Evolutionary conservation across 2,329 filamentous ascomycete species (phyloP).

Genomic region (Myriosclerotinia duriaeana): DNA sequence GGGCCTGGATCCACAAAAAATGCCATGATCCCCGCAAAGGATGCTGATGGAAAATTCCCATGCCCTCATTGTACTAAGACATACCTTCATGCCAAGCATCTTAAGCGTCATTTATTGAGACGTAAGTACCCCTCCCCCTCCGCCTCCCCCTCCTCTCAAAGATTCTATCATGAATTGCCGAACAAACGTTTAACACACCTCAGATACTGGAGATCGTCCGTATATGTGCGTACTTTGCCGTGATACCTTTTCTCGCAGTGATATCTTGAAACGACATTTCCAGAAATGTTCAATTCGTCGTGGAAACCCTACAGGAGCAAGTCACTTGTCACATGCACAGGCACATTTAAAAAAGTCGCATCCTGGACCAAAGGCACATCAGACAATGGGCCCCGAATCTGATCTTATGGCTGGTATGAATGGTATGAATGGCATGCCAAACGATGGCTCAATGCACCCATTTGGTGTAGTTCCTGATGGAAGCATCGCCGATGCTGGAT

Average conservation of each 20-base stretch:
- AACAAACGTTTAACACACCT: conserved; percentile 31
- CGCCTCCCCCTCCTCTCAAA: too few relatives aligned
- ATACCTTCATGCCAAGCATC: conserved; percentile 93
- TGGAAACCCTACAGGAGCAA: conserved; percentile 92
- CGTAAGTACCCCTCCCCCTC: conserved; percentile 63
- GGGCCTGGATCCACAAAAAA: conserved; percentile 71
- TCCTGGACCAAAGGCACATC: conserved; percentile 51
- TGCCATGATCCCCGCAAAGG: conserved; percentile 85
- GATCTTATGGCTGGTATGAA: conserved; percentile 46
- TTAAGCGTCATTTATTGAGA: conserved; percentile 92
- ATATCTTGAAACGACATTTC: conserved; percentile 98
- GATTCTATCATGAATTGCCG: conserved; percentile 20
- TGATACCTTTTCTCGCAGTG: conserved; percentile 95
- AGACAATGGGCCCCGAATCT: conserved; percentile 55
- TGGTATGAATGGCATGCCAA: conserved; percentile 51
- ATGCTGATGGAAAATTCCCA: conserved; percentile 96
- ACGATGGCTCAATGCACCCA: conserved; percentile 57
- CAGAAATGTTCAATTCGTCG: conserved; percentile 97
- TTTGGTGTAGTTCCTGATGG: conserved; percentile 54
- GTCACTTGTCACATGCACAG: conserved; percentile 89
- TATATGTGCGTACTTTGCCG: conserved; percentile 98
- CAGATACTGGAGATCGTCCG: conserved; percentile 94
- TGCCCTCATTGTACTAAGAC: conserved; percentile 98
- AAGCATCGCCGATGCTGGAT: conserved; percentile 37
- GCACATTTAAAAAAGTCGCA: conserved; percentile 81